Base-by-base conservation (phyloP, 305 asterid genomes). In the Solanum hybrid region DNA sequence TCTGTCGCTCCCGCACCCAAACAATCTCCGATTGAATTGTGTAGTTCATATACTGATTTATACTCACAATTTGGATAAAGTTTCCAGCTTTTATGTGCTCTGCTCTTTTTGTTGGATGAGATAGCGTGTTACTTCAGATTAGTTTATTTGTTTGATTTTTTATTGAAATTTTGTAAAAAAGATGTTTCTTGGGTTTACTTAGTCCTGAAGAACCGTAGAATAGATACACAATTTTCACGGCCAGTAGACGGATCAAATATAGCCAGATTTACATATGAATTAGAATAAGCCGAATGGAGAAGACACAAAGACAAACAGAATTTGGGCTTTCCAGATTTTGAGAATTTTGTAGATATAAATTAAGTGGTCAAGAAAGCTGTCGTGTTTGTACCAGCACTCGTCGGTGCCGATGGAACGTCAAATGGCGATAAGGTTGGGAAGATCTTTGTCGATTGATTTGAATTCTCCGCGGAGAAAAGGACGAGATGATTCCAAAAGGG, bases 341-440 rank as follows among this genome's bases (percentile, higher is more conserved):
- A 95, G 97, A 78, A 95, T 94, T 26, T 96, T 95, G 88, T 95
- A 95, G 13, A 94, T 92, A 45, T 93, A 95, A 56, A 95, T 7
- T 19, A 97, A 95, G 78, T 95, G 98, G 7, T 95, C 95, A 34
- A 95, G 94, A 93, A 97, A 97, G 88, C 95, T 95, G 1, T 95
- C 96, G 88, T 97, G 98, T 88, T 95, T 95, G 92, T 97, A 98
- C 97, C 96, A 97, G 91, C 98, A 95, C 92, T 97, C 98, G 7
- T 97, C 96, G 42, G 97, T 96, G 26, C 98, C 98, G 7, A 94
- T 94, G 2, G 94, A 93, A 3, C 91, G 93, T n/a, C 95, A 92
- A 11, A 95, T 95, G 22, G 98, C 66, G 13, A 97, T 91, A 22
- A 95, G 94, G 4, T 92, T 89, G 5, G 98, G 98, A 0, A 97